Base-by-base conservation (phyloP, 2,329 filamentous ascomycete genomes). In the Ophiocordyceps australis region DNA sequence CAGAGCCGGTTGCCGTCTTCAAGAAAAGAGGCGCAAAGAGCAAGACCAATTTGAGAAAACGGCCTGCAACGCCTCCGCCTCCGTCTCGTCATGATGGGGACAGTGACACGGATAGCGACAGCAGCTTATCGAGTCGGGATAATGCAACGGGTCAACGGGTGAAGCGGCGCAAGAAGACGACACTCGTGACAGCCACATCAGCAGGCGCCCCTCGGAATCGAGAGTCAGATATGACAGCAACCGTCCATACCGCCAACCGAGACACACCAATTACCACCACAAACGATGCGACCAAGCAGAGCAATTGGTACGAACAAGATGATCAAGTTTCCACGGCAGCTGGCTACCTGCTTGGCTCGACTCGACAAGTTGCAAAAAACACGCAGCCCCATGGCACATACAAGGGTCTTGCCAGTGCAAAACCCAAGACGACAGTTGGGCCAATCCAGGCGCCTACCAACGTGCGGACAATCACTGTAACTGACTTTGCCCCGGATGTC, bases 381-480 rank as follows among this genome's bases (percentile, higher is more conserved):
- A 36, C 38, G 12, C 41, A 40, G 3, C 45, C 57, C 3, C 70
- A 79, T 30, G 79, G 78, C 13, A 80, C 66, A 10, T 89, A 89
- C 54, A 81, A 73, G 43, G 80, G 81, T 24, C 55, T 75, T 3
- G 71, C 77, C 26, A 78, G 74, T 37, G 74, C 77, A 40, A 74
- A 77, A 7, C 68, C 73, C 3, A 56, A 53, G 16, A 65, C 72
- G 34, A 62, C 67, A 19, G 75, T 93, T 17, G 89, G 89, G 0
- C 89, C 89, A 0, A 65, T 91, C 33, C 93, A 93, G 50, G 77
- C 79, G 2, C 66, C 86, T 0, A 79, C 80, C 2, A 95, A 95
- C 41, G 74, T 98, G 29, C 73, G 89, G 26, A 92, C 79, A 3
- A 76, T 92, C 35, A 95, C 85, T 0, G 66, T 86, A 6, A 92